Conservation (phyloP, 805 yeast genomes). For the Candida chauliodis region DNA sequence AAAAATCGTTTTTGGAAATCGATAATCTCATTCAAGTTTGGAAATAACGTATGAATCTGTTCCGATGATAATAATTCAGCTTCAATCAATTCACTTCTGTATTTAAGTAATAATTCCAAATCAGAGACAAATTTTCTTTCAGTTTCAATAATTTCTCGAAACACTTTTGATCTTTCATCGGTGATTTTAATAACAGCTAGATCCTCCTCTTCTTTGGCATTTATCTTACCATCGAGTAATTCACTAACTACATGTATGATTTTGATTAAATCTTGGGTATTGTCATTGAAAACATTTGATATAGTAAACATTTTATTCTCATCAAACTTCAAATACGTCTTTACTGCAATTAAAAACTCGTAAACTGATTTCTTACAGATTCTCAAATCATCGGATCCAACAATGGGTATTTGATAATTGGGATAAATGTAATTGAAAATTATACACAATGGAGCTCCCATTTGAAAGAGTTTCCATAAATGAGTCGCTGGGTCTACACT, state of each 20-base stretch:
- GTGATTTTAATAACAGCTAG: conserved; percentile 29
- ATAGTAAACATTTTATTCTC: conserved; percentile 87
- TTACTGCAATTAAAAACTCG: conserved; percentile 84
- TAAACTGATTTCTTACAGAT: conserved; percentile 86
- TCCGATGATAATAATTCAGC: conserved; percentile 73
- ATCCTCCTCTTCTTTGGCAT: conserved; percentile 4
- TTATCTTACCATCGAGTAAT: conserved; percentile 41
- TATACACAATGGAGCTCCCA: conserved; percentile 88
- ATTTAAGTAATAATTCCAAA: conserved; percentile 66
- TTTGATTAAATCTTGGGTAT: conserved; percentile 70
- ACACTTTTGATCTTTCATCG: conserved; percentile 71
- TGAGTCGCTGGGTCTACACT: conserved; percentile 92
- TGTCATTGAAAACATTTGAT: conserved; percentile 81
- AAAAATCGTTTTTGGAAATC: conserved; percentile 91
- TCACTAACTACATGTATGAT: conserved; percentile 70
- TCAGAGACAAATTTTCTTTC: conserved; percentile 94
- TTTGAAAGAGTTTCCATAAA: conserved; percentile 81
- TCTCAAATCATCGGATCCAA: conserved; percentile 76
- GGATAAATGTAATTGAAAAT: conserved; percentile 65
- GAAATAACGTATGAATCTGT: conserved; percentile 76
- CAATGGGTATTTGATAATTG: conserved; percentile 49
- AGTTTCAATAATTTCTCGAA: conserved; percentile 79
- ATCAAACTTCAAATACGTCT: conserved; percentile 64
- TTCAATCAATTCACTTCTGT: conserved; percentile 62
- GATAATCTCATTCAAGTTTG: conserved; percentile 75